These are phyloP conservation scores for Passiflora organensis DNA, from an alignment of 345 rosid genomes.

Conservation along the genomic window DNA sequence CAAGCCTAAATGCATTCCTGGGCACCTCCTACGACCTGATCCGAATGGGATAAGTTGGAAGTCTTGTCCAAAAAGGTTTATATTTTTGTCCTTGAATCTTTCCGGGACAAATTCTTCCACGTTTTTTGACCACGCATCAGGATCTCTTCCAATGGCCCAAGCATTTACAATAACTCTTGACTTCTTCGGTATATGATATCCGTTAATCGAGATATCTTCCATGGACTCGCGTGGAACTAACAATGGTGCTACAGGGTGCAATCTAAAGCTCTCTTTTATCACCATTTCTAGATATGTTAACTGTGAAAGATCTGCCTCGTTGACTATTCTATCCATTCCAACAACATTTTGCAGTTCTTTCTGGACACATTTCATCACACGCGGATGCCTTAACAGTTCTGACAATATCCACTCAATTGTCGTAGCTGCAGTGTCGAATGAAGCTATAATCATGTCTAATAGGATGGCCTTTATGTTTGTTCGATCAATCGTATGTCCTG, in stretches of 20 bases:
- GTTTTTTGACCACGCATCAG: slow-evolving; percentile 13
- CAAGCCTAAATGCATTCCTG: slow-evolving; percentile 4
- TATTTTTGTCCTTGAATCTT: slow-evolving; percentile 9
- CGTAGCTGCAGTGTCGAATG: slow-evolving; percentile 15
- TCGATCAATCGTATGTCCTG: slow-evolving; percentile 7
- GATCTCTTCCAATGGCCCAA: no score
- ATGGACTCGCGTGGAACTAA: slow-evolving; percentile 16
- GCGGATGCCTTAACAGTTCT: slow-evolving; percentile 23
- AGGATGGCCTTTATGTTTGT: slow-evolving; percentile 22
- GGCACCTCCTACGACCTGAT: slow-evolving; percentile 6
- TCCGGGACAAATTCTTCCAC: slow-evolving; percentile 18
- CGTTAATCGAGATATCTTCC: slow-evolving; percentile 10
- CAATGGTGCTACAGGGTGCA: slow-evolving; percentile 18
- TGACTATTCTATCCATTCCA: slow-evolving; percentile 20
- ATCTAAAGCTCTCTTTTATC: slow-evolving; percentile 14
- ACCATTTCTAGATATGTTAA: slow-evolving; percentile 25
- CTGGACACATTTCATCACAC: slow-evolving; percentile 15
- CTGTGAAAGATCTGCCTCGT: slow-evolving; percentile 18
- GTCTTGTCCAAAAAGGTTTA: slow-evolving; percentile 10
- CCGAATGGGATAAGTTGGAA: slow-evolving; percentile 19
- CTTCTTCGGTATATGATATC: slow-evolving; percentile 17
- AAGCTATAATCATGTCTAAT: slow-evolving; percentile 22
- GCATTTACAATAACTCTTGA: slow-evolving; percentile 18
- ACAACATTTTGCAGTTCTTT: slow-evolving; percentile 18
- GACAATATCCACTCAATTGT: slow-evolving; percentile 29